Base-by-base conservation (phyloP, 208 protist species). In the Wallacemonas collosoma region DNA sequence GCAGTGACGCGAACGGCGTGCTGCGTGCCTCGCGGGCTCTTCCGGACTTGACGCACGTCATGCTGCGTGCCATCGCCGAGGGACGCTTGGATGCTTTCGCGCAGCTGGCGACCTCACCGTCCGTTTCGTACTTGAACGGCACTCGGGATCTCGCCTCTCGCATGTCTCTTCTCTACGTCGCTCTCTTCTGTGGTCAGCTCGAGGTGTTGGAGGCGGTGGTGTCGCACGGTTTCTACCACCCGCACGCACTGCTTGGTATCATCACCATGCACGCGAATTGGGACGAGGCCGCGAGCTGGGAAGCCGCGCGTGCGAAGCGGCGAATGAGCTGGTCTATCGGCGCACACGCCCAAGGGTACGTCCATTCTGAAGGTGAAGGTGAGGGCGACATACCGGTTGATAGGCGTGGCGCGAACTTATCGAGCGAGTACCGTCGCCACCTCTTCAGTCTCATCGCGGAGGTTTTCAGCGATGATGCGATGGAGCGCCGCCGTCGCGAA, bases 1-100 rank as follows among this genome's bases (percentile, higher is more conserved):
- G 48, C 54, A 68, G 68, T 44, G 51, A 48, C 39, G 44, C 38
- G 8, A 72, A 64, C 44, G 68, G 39, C 61, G 71, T 78, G 12
- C 63, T 88, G 63, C 79, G 80, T 5, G 70, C 77, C 50, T 80
- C 83, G 7, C 83, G 85, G 26, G 79, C 87, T 17, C 77, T 93
- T n/a, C 90, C 90, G 11, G 90, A 95, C 68, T 76, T 95, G 9
- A 79, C 81, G 3, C 83, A 88, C 15, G 90, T 95, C 61, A 71
- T 95, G 63, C 63, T 91, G 50, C 74, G 85, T 9, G 82, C 87
- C n/a, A 73, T 95, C 35, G 71, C 62, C 3, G 85, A 95, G 62
- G 90, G 90, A 0, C 76, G 86, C 3, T 50, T 60, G 3, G 87
- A 91, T 14, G 83, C 81, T 1, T 75, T 95, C 44, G 68, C 87